Percentiles rank a stretch among this genome's conserved stretches.
Conservation (phyloP, 495 filamentous ascomycete genomes). For the Podospora appendiculata region DNA sequence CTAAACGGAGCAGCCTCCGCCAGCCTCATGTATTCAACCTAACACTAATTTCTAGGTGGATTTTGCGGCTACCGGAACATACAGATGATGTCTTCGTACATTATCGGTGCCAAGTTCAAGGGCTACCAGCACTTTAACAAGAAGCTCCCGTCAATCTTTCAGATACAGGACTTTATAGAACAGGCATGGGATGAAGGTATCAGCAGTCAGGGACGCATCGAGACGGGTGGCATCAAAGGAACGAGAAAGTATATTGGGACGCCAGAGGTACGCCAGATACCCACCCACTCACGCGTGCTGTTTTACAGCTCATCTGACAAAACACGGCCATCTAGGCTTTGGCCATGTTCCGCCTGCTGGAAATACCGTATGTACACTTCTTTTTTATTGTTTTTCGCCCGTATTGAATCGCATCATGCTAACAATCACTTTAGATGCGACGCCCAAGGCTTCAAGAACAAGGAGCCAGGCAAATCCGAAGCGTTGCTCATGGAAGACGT, state of each 20-base stretch:
- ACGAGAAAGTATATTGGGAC: constrained; percentile 97
- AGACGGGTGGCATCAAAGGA: constrained; percentile 81
- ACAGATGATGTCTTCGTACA: constrained; percentile 82
- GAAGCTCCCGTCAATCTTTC: constrained; percentile 67
- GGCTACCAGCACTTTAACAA: constrained; percentile 54
- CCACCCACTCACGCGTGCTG: too few relatives aligned
- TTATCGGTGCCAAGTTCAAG: constrained; percentile 47
- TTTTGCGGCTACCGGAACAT: constrained; percentile 99
- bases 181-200: constrained; percentile 83
- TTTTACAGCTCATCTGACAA: neutral
- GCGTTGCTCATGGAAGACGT: constrained; percentile 53
- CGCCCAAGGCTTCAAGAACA: constrained; percentile 28
- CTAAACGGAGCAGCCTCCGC: too few relatives aligned
- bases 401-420: neutral
- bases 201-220: constrained; percentile 60
- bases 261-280: constrained; percentile 54
- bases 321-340: constrained; percentile 50
- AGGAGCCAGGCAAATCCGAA: constrained; percentile 23
- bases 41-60: constrained; percentile 43
- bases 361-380: constrained; percentile 49
- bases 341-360: constrained; percentile 64
- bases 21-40: neutral
- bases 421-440: constrained; percentile 21
- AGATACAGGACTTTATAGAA: constrained; percentile 86
- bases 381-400: neutral